Percentiles rank a stretch among this genome's conserved stretches.
Evolutionary conservation across 2,329 filamentous ascomycete genomes (phyloP).

Genomic region (Ophiostoma australiae): DNA sequence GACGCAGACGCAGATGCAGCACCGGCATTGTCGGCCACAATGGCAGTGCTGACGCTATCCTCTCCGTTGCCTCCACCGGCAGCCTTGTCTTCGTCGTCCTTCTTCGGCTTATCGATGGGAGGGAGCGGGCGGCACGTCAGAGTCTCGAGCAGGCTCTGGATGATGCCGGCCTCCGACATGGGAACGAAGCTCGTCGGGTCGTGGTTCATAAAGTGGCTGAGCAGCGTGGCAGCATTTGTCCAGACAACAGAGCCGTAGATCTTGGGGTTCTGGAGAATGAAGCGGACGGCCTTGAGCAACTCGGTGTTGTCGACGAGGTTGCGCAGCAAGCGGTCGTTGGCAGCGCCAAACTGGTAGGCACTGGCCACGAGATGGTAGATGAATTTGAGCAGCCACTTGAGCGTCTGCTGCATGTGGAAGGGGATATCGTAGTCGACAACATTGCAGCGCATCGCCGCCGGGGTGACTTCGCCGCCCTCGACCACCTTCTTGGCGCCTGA

Average conservation of each 20-base stretch:
- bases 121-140: conserved; percentile 56
- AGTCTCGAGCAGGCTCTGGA: conserved; percentile 77
- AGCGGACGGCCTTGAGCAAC: conserved; percentile 70
- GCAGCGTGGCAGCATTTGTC: conserved; percentile 86
- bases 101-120: background rate
- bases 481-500: conserved; percentile 62
- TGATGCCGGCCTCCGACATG: conserved; percentile 88
- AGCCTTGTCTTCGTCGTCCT: background rate
- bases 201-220: conserved; percentile 97
- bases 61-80: background rate
- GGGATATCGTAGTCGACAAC: conserved; percentile 90
- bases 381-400: conserved; percentile 93
- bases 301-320: conserved; percentile 93
- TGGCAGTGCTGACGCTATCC: conserved; percentile 20
- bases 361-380: conserved; percentile 91
- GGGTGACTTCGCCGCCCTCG: conserved; percentile 66
- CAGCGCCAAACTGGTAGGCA: conserved; percentile 57
- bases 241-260: conserved; percentile 90
- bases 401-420: conserved; percentile 85
- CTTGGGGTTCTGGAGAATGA: conserved; percentile 72
- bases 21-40: background rate
- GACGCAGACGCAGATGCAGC: background rate
- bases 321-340: conserved; percentile 80
- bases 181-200: conserved; percentile 96
- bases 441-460: conserved; percentile 63